phyloP scores from a whole-genome alignment of 306 rosid species.

The Fragaria ananassa region DNA sequence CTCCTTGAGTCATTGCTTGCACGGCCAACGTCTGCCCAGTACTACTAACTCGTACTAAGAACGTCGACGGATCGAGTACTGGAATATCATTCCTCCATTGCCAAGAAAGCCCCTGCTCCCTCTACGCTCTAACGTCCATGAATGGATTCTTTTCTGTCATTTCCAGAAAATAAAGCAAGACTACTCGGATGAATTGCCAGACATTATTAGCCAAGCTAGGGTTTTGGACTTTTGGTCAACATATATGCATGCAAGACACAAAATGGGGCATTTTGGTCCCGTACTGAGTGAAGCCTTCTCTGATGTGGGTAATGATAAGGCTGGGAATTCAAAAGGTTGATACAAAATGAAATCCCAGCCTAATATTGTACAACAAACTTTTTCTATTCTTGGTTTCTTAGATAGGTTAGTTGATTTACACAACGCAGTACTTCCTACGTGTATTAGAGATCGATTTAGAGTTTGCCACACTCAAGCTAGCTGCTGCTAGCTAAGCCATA shows the following conservation, averaged over 20 bases:
- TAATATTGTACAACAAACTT: too few relatives aligned
- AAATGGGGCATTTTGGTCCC: slow-evolving; percentile 1
- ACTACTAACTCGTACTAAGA: background rate
- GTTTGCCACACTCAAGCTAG: background rate
- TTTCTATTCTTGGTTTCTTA: background rate
- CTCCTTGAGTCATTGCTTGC: slow-evolving; percentile 47
- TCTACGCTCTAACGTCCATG: background rate
- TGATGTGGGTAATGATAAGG: background rate
- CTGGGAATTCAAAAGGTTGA: background rate
- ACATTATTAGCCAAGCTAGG: background rate
- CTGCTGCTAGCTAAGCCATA: background rate
- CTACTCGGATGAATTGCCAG: slow-evolving; percentile 27
- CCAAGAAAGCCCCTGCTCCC: slow-evolving; percentile 20
- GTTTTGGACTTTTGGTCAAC: slow-evolving; percentile 21
- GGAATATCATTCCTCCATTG: slow-evolving; percentile 5
- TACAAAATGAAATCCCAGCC: slow-evolving; percentile 6
- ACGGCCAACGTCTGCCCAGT: slow-evolving; percentile 45
- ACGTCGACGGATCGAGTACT: background rate
- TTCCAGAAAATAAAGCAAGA: too few relatives aligned
- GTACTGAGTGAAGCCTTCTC: background rate
- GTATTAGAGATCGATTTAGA: background rate
- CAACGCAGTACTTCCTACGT: slow-evolving; percentile 7
- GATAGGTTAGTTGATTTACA: background rate
- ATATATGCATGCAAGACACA: background rate
- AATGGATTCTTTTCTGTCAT: slow-evolving; percentile 31